Conservation (phyloP, 208 protist species). For the Leptomonas pyrrhocoris region DNA sequence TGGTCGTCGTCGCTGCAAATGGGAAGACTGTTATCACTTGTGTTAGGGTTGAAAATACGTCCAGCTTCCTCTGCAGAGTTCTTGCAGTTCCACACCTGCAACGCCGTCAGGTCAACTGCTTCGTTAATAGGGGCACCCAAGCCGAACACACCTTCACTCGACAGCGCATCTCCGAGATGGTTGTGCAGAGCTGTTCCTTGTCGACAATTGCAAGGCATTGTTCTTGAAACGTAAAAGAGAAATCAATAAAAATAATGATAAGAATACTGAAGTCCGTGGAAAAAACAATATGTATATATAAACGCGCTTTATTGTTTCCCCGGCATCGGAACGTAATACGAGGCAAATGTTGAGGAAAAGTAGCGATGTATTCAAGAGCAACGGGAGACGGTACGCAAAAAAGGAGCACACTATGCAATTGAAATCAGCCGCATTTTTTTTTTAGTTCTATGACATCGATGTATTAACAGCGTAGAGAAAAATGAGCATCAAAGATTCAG, state of each 20-base stretch:
- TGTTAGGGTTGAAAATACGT: conserved; percentile 61
- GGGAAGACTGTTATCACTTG: conserved; percentile 54
- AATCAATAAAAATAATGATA: background rate
- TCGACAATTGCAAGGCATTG: conserved; percentile 89
- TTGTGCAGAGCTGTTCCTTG: conserved; percentile 74
- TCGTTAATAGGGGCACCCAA: conserved; percentile 72
- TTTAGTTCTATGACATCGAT: too few relatives aligned
- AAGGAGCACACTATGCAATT: too few relatives aligned
- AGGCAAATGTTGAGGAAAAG: too few relatives aligned
- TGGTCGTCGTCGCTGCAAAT: conserved; percentile 84
- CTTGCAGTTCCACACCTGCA: conserved; percentile 80
- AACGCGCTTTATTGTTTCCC: too few relatives aligned
- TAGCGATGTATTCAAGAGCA: too few relatives aligned
- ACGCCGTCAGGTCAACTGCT: conserved; percentile 51
- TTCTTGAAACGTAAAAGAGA: background rate
- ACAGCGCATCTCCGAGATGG: conserved; percentile 72
- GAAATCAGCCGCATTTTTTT: too few relatives aligned
- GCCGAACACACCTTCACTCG: conserved; percentile 68
- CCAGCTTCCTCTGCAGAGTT: conserved; percentile 46
- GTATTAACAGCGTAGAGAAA: too few relatives aligned
- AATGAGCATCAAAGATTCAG: too few relatives aligned
- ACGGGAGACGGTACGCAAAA: too few relatives aligned
- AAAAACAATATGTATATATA: too few relatives aligned
- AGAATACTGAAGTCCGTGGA: too few relatives aligned
- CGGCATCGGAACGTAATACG: too few relatives aligned